Base-by-base conservation (phyloP, 305 asterid genomes). In the Rubia tinctorum region DNA sequence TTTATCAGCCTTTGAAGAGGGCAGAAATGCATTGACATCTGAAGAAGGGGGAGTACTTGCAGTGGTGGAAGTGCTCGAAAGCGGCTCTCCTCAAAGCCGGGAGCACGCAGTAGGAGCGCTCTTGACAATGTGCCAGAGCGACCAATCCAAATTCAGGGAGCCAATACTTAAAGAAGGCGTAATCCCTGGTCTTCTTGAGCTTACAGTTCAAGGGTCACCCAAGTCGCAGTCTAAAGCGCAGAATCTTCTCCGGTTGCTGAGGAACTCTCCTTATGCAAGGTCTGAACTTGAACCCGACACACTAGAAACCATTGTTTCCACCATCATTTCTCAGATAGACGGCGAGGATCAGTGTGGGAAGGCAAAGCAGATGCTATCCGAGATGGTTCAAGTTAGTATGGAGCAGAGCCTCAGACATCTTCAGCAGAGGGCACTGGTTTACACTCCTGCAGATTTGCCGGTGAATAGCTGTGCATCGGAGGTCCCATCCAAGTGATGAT, bases 351-450 rank as follows among this genome's bases (percentile, higher is more conserved):
- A 90, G 68, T 78, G 88, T 0, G 96, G 88, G 25, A 95, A 90
- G 74, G 96, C 99, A 18, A 95, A 87, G 68, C 80, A 90, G 81
- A 90, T 95, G 96, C 89, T 95, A 23, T 85, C 98, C 2, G 99
- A 95, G 79, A 95, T 95, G 99, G 96, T 95, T 51, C 93, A 89
- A 75, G 97, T 95, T 55, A 95, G 99, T 76, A 95, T 92, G 99
- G 98, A 95, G 82, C 96, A 92, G 86, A 95, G 99, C 44, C 85
- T 95, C 65, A 82, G 85, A 75, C 97, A 90, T 76, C 69, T 95
- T 83, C 99, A 95, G 82, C 87, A 88, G 79, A 80, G 98, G 80
- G 99, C 99, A 10, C 71, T 90, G 63, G 89, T 87, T 14, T 87
- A 90, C 79, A 78, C 96, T 23, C 92, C 93, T 10, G 75, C 87